Evolutionary conservation across 2,329 filamentous ascomycete genomes (phyloP).

Genomic region (Botrytis deweyae): DNA sequence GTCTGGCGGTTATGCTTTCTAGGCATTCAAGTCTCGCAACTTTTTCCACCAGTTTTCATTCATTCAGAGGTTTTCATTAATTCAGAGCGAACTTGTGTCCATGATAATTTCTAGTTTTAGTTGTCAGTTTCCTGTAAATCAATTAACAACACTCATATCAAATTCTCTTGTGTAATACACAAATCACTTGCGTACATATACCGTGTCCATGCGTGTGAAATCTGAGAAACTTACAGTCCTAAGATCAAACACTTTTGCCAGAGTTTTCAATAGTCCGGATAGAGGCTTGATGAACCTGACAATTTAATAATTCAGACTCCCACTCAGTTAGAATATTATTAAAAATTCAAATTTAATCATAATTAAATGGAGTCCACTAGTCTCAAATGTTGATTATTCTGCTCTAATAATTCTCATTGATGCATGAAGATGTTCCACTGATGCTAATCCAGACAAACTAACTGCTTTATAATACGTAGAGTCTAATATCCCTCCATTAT

Average conservation of each 20-base stretch:
- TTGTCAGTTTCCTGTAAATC: neutral
- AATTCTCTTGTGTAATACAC: neutral
- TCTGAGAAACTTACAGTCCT: neutral
- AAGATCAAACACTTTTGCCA: neutral
- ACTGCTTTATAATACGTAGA: neutral
- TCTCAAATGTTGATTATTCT: neutral
- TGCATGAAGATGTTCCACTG: neutral
- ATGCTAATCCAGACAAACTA: neutral
- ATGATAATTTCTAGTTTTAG: neutral
- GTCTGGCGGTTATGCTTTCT: neutral
- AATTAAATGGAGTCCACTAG: too few relatives aligned
- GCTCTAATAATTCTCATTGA: neutral
- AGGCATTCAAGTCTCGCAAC: neutral
- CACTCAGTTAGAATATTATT: too few relatives aligned
- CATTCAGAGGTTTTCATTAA: neutral
- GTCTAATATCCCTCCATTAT: neutral
- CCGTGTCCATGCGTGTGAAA: neutral
- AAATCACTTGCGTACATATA: neutral
- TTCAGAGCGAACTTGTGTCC: neutral
- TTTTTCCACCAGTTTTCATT: neutral
- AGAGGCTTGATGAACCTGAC: neutral
- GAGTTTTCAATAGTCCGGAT: neutral
- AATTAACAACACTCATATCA: too few relatives aligned
- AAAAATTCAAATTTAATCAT: too few relatives aligned
- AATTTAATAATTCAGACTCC: too few relatives aligned